Evolutionary conservation across 2,329 filamentous ascomycete species (phyloP).

Genomic region (Myriosclerotinia scirpicola): DNA sequence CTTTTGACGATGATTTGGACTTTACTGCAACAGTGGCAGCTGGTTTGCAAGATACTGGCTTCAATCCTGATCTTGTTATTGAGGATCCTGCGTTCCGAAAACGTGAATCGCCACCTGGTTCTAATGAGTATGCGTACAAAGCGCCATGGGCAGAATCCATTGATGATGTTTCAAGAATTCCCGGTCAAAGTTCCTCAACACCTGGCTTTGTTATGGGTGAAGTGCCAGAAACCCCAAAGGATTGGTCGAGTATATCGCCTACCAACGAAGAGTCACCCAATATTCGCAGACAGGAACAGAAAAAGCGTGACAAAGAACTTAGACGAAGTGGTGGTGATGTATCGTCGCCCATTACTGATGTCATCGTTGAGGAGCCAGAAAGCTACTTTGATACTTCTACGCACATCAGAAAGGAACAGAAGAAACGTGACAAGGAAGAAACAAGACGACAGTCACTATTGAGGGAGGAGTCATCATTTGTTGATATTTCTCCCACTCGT

Average conservation of each 20-base stretch:
- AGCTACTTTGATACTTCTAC: slow-evolving; percentile 38
- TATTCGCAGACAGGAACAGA: slow-evolving; percentile 45
- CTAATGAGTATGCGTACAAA: slow-evolving; percentile 51
- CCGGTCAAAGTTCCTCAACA: slow-evolving; percentile 23
- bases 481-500: slow-evolving; percentile 27
- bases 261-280: slow-evolving; percentile 40
- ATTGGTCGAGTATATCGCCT: slow-evolving; percentile 41
- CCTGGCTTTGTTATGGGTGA: slow-evolving; percentile 52
- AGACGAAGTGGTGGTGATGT: slow-evolving; percentile 34
- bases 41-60: slow-evolving; percentile 66
- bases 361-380: slow-evolving; percentile 35
- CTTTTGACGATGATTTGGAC: slow-evolving; percentile 65
- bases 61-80: slow-evolving; percentile 69
- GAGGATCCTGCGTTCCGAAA: slow-evolving; percentile 62
- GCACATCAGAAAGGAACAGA: slow-evolving; percentile 52
- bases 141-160: slow-evolving; percentile 52
- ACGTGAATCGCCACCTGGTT: slow-evolving; percentile 63
- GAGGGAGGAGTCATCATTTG: slow-evolving; percentile 33
- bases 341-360: slow-evolving; percentile 26
- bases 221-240: slow-evolving; percentile 45
- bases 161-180: slow-evolving; percentile 43
- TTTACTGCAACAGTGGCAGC: slow-evolving; percentile 71
- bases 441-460: slow-evolving; percentile 41
- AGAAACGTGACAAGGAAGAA: slow-evolving; percentile 48
- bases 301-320: slow-evolving; percentile 47